Base-by-base conservation (phyloP, 164 flowering plant genomes). In the Stephania japonica region DNA sequence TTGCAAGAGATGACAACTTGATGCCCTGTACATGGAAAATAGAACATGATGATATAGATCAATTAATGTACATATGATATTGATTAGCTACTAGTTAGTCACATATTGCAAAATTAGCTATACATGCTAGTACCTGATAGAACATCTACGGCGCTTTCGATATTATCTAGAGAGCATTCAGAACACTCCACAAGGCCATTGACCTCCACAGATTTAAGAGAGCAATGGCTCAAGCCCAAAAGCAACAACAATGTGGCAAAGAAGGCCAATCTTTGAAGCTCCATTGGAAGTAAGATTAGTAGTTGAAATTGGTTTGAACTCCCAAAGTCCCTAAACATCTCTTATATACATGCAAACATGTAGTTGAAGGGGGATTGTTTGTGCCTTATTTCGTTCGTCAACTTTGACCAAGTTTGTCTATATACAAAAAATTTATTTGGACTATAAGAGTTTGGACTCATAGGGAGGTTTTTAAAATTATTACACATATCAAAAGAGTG, bases 171-270 rank as follows among this genome's bases (percentile, higher is more conserved):
- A 11, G 69, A 65, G 65, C 98, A 91, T 38, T 86, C 94, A 43
- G 87, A 76, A 78, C 98, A 93, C 68, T 91, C 92, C 73, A 88
- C 89, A 12, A 69, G 8, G 0, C 98, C 98, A 64, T 88, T 85
- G 1, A 89, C 96, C 75, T 90, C 86, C 3, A 85, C 87, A 10
- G 77, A 75, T 71, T 80, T 78, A 12, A 77, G 83, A n/a, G 73
- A 80, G 4, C 78, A 85, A 77, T 75, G 47, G 76, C 88, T 82
- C 66, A 80, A 73, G 25, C 80, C 83, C 18, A 63, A 73, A 8
- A 72, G 50, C 42, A 85, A 73, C 2, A 89, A 73, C 9, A 86
- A 74, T n/a, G 71, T 63, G 68, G 82, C n/a, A 71, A 71, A 82
- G 68, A 84, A 75, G 74, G 81, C 82, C 76, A 84, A 10, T 44